Conservation (phyloP, 306 rosid species). For the Sechiopsis laciniata region DNA sequence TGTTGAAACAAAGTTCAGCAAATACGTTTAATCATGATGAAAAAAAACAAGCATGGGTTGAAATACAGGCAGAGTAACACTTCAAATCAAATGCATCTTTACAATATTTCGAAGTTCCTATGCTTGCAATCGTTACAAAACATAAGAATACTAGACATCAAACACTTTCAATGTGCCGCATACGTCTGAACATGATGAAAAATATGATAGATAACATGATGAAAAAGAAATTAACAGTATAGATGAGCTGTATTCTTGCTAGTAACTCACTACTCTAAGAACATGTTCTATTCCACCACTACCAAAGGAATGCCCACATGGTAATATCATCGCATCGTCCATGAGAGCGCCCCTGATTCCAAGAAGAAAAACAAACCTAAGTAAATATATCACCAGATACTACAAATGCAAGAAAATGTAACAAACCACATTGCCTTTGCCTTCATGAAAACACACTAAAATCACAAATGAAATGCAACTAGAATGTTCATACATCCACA, state of each 20-base stretch:
- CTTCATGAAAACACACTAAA: too few relatives aligned
- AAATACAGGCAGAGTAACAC: background rate
- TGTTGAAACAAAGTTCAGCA: too few relatives aligned
- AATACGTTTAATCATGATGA: too few relatives aligned
- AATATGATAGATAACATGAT: background rate
- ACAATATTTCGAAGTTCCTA: background rate
- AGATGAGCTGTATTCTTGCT: constrained; percentile 17
- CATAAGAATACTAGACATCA: background rate
- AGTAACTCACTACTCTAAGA: constrained; percentile 78
- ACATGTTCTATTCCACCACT: constrained; percentile 82
- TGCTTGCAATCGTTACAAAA: background rate
- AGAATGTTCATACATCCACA: too few relatives aligned
- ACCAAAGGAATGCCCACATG: constrained; percentile 98
- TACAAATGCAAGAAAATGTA: background rate
- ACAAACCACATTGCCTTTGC: background rate
- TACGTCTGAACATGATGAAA: background rate
- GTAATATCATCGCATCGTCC: constrained; percentile 97
- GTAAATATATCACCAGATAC: constrained; percentile 1
- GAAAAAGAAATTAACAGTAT: background rate
- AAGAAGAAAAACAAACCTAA: background rate
- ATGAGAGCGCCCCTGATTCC: constrained; percentile 74
- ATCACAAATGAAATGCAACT: too few relatives aligned
- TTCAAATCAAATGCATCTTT: background rate
- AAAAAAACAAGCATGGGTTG: background rate
- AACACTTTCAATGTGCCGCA: background rate